Evolutionary conservation across 176 grass and related monocot genomes (phyloP).

Genomic region (Carex myosuroides): DNA sequence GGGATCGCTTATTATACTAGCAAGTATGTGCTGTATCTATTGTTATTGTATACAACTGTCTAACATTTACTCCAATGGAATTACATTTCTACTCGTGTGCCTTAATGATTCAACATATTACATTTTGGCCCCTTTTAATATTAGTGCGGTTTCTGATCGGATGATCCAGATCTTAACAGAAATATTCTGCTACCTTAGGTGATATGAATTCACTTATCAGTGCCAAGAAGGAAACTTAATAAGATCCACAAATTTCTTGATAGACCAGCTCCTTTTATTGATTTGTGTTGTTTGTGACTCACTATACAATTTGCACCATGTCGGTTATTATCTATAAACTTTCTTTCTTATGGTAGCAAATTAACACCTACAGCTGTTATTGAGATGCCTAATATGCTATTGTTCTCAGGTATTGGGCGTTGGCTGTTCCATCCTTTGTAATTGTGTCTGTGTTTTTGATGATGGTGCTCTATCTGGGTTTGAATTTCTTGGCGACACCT

Average conservation of each 20-base stretch:
- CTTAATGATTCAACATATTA: background rate
- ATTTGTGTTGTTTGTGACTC: no score
- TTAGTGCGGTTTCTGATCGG: background rate
- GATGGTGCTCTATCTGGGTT: no score
- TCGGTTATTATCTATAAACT: background rate
- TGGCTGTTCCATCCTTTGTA: no score
- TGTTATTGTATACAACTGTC: background rate
- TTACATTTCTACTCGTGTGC: background rate
- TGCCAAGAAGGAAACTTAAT: background rate
- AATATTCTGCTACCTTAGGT: no score
- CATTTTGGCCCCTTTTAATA: background rate
- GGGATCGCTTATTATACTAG: constrained; percentile 92
- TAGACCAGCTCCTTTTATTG: no score
- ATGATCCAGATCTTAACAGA: background rate
- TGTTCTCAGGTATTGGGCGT: no score
- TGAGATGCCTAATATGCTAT: no score
- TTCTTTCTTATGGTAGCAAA: background rate
- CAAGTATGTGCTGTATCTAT: constrained; percentile 34
- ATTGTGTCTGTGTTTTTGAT: no score
- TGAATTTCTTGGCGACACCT: no score
- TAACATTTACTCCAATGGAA: background rate
- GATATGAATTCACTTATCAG: background rate
- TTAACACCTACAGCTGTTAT: background rate
- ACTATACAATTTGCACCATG: background rate
- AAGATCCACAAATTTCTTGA: background rate